phyloP scores from a whole-genome alignment of 495 filamentous ascomycete species.

The Hypoxylon fuscum region DNA sequence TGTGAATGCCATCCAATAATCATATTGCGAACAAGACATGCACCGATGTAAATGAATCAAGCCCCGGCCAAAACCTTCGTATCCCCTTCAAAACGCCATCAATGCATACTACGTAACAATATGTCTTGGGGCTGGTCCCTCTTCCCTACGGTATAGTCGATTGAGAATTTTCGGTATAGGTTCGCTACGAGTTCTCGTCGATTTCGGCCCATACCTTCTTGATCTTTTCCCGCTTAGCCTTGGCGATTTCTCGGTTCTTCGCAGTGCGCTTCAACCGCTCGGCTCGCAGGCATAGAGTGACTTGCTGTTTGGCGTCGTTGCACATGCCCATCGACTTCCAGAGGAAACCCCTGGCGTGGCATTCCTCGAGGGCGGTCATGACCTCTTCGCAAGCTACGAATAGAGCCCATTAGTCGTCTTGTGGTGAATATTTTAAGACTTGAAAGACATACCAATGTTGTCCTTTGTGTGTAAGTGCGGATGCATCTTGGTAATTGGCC shows the following conservation, averaged over 20 bases:
- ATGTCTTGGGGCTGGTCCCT: background rate
- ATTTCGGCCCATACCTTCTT: constrained; percentile 83
- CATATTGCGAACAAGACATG: background rate
- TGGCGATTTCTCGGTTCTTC: constrained; percentile 77
- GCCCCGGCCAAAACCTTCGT: constrained; percentile 9
- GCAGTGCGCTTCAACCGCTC: constrained; percentile 80
- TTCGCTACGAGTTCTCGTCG: constrained; percentile 71
- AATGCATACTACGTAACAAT: constrained; percentile 11
- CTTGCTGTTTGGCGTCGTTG: constrained; percentile 81
- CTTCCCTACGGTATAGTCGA: constrained; percentile 5
- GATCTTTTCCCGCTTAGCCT: constrained; percentile 71
- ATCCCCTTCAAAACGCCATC: constrained; percentile 29
- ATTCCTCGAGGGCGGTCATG: constrained; percentile 92
- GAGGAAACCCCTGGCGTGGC: constrained; percentile 90
- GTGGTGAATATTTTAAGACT: background rate
- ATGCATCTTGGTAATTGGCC: constrained; percentile 79
- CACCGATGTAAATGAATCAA: background rate
- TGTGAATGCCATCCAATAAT: background rate
- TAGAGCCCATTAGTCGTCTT: constrained; percentile 5
- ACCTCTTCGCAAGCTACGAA: constrained; percentile 86
- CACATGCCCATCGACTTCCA: constrained; percentile 89
- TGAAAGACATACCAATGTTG: constrained; percentile 72
- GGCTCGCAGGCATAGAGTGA: constrained; percentile 81
- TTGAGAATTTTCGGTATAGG: background rate
- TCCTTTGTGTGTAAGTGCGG: constrained; percentile 93